These are phyloP conservation scores for Aspergillus brunneoviolaceus DNA, from an alignment of 2,329 filamentous ascomycete species.

Conservation along the genomic window DNA sequence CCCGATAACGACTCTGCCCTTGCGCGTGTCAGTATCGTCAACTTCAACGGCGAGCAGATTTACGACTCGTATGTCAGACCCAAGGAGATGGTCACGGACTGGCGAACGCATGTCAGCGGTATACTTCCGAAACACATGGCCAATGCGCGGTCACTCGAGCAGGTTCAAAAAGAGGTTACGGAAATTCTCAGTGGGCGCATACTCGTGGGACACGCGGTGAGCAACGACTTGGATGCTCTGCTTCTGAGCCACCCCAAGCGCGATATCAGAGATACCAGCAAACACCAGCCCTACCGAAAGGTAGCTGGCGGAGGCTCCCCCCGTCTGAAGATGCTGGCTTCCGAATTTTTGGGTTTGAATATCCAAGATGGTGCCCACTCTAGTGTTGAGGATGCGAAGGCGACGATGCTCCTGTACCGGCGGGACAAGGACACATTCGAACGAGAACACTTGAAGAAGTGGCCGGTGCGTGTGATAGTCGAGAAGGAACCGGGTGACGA, in stretches of 20 bases:
- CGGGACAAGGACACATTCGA: slow-evolving; percentile 84
- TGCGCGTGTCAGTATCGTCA: slow-evolving; percentile 84
- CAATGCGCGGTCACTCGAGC: slow-evolving; percentile 67
- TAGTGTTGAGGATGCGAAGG: slow-evolving; percentile 74
- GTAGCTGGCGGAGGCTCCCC: slow-evolving; percentile 48
- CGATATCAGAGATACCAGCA: slow-evolving; percentile 82
- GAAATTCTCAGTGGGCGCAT: slow-evolving; percentile 68
- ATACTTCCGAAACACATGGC: slow-evolving; percentile 73
- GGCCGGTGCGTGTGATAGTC: slow-evolving; percentile 45
- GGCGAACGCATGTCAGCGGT: slow-evolving; percentile 83
- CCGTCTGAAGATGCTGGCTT: slow-evolving; percentile 58
- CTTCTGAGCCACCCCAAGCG: slow-evolving; percentile 74
- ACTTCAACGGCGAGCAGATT: slow-evolving; percentile 87
- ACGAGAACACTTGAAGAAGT: slow-evolving; percentile 70
- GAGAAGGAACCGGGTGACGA: slow-evolving; percentile 35
- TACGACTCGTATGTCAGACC: slow-evolving; percentile 92
- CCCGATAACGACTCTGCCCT: slow-evolving; percentile 70
- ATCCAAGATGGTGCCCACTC: slow-evolving; percentile 63
- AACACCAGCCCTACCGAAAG: slow-evolving; percentile 71
- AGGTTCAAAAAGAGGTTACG: slow-evolving; percentile 72
- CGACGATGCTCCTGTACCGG: slow-evolving; percentile 85
- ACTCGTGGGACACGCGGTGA: slow-evolving; percentile 79
- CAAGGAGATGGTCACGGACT: slow-evolving; percentile 78
- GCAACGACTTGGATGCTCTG: slow-evolving; percentile 73
- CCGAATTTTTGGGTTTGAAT: slow-evolving; percentile 57